Evolutionary conservation across 148 eudicot genomes (phyloP).

Genomic region (Nepenthes gracilis): DNA sequence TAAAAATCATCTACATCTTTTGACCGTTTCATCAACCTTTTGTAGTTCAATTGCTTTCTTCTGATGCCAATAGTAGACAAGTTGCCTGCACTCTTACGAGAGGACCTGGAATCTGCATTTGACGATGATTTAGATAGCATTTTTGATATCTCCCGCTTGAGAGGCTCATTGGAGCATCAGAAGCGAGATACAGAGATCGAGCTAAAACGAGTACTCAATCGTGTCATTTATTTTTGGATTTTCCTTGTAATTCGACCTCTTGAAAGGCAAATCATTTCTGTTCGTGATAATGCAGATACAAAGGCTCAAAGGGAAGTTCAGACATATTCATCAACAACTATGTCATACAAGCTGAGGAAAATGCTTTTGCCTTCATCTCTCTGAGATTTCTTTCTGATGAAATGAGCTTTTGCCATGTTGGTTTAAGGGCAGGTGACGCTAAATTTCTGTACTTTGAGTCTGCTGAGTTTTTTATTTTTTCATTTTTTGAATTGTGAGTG

Average conservation of each 20-base stretch:
- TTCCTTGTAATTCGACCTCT: not conserved
- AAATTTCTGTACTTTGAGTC: too few relatives aligned
- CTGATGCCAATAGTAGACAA: constrained; percentile 95
- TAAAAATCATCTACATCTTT: not conserved
- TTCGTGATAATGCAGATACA: constrained; percentile 43
- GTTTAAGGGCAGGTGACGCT: too few relatives aligned
- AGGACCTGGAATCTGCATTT: constrained; percentile 70
- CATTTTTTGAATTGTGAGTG: too few relatives aligned
- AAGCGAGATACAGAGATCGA: constrained; percentile 75
- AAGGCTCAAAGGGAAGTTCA: constrained; percentile 78
- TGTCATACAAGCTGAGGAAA: constrained; percentile 20
- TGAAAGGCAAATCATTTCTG: constrained; percentile 1
- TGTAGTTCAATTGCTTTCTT: constrained; percentile 94
- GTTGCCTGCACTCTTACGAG: constrained; percentile 81
- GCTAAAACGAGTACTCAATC: constrained; percentile 50
- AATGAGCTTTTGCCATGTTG: too few relatives aligned
- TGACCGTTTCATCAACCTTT: not conserved
- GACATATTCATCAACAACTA: constrained; percentile 59
- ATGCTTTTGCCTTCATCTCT: not conserved
- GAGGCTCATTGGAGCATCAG: constrained; percentile 50
- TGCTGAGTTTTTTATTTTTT: too few relatives aligned
- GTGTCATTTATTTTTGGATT: constrained; percentile 1
- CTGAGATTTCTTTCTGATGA: too few relatives aligned
- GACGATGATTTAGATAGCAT: constrained; percentile 66
- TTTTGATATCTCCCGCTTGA: constrained; percentile 60